Evolutionary conservation across 306 rosid species (phyloP).

Genomic region (Vigna unguiculata): DNA sequence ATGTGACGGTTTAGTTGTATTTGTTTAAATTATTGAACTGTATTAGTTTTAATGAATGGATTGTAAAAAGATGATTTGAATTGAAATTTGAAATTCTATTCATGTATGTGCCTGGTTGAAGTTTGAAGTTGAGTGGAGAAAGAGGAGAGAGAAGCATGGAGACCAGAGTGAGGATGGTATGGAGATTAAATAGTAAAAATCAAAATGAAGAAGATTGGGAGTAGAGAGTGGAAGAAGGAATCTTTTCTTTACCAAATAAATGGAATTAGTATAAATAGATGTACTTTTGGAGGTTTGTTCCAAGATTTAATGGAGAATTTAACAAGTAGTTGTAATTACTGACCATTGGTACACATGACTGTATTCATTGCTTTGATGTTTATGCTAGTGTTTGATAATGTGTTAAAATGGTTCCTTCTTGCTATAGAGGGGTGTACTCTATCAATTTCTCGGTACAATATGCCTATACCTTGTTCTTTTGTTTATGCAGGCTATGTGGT

Average conservation of each 20-base stretch:
- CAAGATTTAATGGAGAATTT: background rate
- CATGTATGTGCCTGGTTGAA: background rate
- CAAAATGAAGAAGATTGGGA: background rate
- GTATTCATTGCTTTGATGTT: slow-evolving; percentile 4
- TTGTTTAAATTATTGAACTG: slow-evolving; percentile 8
- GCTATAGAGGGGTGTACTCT: background rate
- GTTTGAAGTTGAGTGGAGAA: background rate
- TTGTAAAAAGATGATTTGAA: background rate
- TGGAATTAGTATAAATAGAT: slow-evolving; percentile 7
- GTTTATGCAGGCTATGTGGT: slow-evolving; percentile 64
- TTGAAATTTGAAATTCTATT: background rate
- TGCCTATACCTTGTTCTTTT: slow-evolving; percentile 35
- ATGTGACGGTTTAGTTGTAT: background rate
- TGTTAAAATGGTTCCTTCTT: background rate
- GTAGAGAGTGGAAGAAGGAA: background rate
- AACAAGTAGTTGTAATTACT: slow-evolving; percentile 7
- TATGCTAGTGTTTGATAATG: slow-evolving; percentile 20
- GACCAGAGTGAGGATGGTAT: slow-evolving; percentile 31
- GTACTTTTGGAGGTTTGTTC: slow-evolving; percentile 7
- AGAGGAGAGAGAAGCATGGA: slow-evolving; percentile 11
- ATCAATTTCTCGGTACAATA: background rate
- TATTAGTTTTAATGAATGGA: slow-evolving; percentile 18
- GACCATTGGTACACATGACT: slow-evolving; percentile 2
- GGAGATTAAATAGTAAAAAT: slow-evolving; percentile 17
- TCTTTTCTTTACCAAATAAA: background rate